Evolutionary conservation across 1,284 basidiomycete genomes (phyloP).

Genomic region (Gymnopus androsaceus): DNA sequence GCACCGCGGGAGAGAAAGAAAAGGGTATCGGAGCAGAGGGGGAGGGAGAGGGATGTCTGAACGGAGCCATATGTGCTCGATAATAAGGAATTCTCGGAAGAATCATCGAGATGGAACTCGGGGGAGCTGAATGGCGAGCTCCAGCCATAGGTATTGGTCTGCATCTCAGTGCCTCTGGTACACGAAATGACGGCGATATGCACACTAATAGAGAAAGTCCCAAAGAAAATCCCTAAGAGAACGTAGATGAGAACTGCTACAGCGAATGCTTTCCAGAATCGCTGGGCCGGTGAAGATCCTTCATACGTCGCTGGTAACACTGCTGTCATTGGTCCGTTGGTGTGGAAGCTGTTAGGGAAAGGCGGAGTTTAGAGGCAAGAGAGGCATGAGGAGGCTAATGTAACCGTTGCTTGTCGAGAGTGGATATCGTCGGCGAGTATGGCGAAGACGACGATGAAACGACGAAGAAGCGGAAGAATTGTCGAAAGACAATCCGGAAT

Average conservation of each 20-base stretch:
- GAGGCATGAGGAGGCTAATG: slow-evolving; percentile 9
- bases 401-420: slow-evolving; percentile 14
- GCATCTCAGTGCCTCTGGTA: slow-evolving; percentile 3
- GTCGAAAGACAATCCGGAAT: neutral
- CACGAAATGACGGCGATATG: neutral
- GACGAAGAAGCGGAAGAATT: neutral
- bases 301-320: slow-evolving; percentile 18
- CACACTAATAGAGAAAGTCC: neutral
- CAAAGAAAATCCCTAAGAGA: slow-evolving; percentile 4
- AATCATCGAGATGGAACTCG: neutral
- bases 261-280: slow-evolving; percentile 16
- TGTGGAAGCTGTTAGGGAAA: slow-evolving; percentile 4
- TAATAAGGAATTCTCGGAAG: neutral
- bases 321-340: slow-evolving; percentile 14
- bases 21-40: slow-evolving; percentile 38
- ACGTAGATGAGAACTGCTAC: slow-evolving; percentile 15
- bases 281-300: slow-evolving; percentile 3
- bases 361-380: slow-evolving; percentile 9
- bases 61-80: slow-evolving; percentile 12
- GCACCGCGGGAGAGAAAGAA: slow-evolving; percentile 43
- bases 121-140: neutral
- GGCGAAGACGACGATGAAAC: neutral
- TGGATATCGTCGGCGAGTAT: neutral
- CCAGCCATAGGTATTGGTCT: neutral
- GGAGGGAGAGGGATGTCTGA: slow-evolving; percentile 32